Evolutionary conservation across 2,329 filamentous ascomycete species (phyloP).

Genomic region (Didymella pinodella): DNA sequence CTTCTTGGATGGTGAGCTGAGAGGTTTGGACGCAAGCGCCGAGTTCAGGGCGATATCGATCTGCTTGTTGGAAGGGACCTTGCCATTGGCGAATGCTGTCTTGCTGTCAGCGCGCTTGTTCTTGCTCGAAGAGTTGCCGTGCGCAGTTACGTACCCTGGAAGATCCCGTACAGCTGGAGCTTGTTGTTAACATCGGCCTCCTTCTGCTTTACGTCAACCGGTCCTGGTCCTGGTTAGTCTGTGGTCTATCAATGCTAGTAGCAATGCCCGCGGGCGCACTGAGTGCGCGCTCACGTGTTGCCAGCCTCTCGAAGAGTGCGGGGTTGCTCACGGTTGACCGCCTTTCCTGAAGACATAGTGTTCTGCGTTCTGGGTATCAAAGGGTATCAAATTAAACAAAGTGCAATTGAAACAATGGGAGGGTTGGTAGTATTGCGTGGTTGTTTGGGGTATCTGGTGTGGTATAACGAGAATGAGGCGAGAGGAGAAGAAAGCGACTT

Average conservation of each 20-base stretch:
- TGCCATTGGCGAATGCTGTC: conserved; percentile 83
- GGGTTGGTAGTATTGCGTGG: conserved; percentile 11
- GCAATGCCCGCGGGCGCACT: not conserved
- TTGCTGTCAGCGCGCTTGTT: conserved; percentile 25
- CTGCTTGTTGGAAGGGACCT: conserved; percentile 93
- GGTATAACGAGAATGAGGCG: conserved; percentile 14
- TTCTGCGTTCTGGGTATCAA: conserved; percentile 35
- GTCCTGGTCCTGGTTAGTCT: conserved; percentile 63
- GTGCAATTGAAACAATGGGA: conserved; percentile 34
- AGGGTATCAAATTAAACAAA: conserved; percentile 44
- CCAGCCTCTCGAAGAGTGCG: not conserved
- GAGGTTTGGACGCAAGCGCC: conserved; percentile 74
- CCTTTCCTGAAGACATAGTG: conserved; percentile 38
- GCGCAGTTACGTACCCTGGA: conserved; percentile 61
- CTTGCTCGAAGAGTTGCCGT: not conserved
- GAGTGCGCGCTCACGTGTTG: not conserved
- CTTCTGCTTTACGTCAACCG: conserved; percentile 76
- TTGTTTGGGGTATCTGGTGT: conserved; percentile 23
- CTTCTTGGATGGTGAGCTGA: conserved; percentile 74
- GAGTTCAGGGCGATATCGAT: conserved; percentile 95
- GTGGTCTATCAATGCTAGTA: not conserved
- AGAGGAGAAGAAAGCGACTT: conserved; percentile 21
- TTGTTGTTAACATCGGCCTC: conserved; percentile 89
- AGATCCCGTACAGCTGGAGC: conserved; percentile 93
- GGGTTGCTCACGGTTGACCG: conserved; percentile 38